phyloP scores from a whole-genome alignment of 2,329 filamentous ascomycete genomes.

The Metarhizium sp. region DNA sequence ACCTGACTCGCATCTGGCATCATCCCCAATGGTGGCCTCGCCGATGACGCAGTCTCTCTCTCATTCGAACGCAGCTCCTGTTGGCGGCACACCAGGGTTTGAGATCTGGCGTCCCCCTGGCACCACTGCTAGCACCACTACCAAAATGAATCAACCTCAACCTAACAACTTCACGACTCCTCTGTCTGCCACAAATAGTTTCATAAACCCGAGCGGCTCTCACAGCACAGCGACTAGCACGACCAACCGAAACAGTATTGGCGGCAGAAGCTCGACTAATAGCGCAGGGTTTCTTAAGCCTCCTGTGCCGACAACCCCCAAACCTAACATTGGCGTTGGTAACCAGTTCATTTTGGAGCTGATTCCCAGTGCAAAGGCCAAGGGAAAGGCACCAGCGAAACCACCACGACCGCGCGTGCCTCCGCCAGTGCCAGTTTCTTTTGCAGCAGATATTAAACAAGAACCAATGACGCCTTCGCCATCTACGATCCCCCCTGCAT shows the following conservation, averaged over 20 bases:
- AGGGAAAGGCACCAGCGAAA: conserved; percentile 25
- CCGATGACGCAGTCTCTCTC: conserved; percentile 12
- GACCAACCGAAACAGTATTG: background rate
- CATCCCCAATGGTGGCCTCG: conserved; percentile 14
- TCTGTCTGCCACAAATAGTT: background rate
- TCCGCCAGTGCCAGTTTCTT: conserved; percentile 12
- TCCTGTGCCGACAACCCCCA: conserved; percentile 29
- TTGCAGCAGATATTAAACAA: conserved; percentile 18
- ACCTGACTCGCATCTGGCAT: conserved; percentile 8
- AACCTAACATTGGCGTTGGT: conserved; percentile 23
- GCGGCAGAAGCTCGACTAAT: background rate
- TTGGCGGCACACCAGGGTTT: conserved; percentile 27
- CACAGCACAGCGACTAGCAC: background rate
- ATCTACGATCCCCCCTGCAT: conserved; percentile 13
- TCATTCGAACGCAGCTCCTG: conserved; percentile 9
- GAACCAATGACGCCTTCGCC: conserved; percentile 21
- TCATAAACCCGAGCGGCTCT: background rate
- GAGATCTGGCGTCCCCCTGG: conserved; percentile 28
- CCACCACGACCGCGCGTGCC: conserved; percentile 19
- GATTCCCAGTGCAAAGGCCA: conserved; percentile 21
- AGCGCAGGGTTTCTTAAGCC: conserved; percentile 24
- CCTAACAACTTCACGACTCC: conserved; percentile 11
- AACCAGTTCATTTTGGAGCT: conserved; percentile 29
- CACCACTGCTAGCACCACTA: conserved; percentile 10
- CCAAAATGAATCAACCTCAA: conserved; percentile 15